Evolutionary conservation across 768 basidiomycete species (phyloP), one percentile per base, ranked within the genome.

Genomic region (Favolaschia claudopus): DNA sequence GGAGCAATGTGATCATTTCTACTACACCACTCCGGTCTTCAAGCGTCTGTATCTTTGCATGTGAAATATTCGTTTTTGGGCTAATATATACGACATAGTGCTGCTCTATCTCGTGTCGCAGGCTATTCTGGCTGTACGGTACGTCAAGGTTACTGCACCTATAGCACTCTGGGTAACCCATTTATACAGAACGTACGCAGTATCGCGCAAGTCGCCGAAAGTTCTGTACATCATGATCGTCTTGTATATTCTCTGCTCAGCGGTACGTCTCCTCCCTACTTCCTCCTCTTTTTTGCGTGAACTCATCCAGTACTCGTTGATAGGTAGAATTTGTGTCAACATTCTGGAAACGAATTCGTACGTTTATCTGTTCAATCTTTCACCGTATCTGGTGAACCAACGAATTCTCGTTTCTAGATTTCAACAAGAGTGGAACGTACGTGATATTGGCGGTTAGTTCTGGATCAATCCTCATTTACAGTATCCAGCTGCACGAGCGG

Each of bases 121-220:
- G 29, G 46, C 29, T 8, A 48, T 48, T 20, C 46, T 48, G 15
- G 46, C 13, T 31, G 10, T 48, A 27, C 27, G 46, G 46, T 40
- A 40, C 22, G 39, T 40, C 39, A 20, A 20, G 39, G 8, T 40
- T 12, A 40, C 39, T 40, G 14, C 8, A 40, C 9, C 14, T 40
- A 15, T 20, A 19, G 14, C 39, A 40, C 39, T 40, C n/a, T n/a
- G n/a, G n/a, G n/a, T n/a, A 20, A 40, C 39, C 39, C 22, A 27
- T 45, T 24, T 9, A 31, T n/a, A 13, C 17, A 59, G 58, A 14
- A 61, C 60, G n/a, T 61, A 61, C 29, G 60, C 60, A 9, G 60
- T 61, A 4, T 61, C 60, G 25, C 52, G 60, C n/a, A 61, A 50
- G 27, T 55, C 46, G n/a, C 54, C 60, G 5, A 4, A 8, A 5